These are phyloP conservation scores for Wickerhamomyces sp. DNA, from an alignment of 1,139 yeast genomes.

Conservation along the genomic window DNA sequence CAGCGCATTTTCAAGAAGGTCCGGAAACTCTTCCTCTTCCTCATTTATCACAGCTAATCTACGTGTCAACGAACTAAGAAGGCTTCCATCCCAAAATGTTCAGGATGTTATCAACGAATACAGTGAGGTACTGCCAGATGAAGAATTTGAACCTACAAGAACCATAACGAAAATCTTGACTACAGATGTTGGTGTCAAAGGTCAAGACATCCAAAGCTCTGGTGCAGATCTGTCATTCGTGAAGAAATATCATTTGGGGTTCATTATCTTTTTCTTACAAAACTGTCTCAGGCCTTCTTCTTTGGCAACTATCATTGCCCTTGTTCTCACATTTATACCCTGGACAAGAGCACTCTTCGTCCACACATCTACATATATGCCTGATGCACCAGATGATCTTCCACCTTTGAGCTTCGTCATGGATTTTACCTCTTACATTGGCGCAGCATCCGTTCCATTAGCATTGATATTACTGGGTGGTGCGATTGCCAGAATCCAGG, in stretches of 20 bases:
- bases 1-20: not conserved
- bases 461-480: slow-evolving; percentile 80
- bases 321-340: slow-evolving; percentile 74
- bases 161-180: slow-evolving; percentile 14
- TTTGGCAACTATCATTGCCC: slow-evolving; percentile 53
- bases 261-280: slow-evolving; percentile 27
- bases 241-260: slow-evolving; percentile 27
- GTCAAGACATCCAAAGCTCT: slow-evolving; percentile 24
- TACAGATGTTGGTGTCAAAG: slow-evolving; percentile 16
- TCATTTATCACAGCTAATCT: slow-evolving; percentile 1
- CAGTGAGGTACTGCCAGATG: slow-evolving; percentile 33
- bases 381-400: slow-evolving; percentile 71
- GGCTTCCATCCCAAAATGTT: slow-evolving; percentile 46
- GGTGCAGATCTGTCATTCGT: slow-evolving; percentile 24
- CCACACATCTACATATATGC: slow-evolving; percentile 33
- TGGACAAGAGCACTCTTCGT: slow-evolving; percentile 81
- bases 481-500: slow-evolving; percentile 66
- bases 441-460: slow-evolving; percentile 83
- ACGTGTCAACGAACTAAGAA: slow-evolving; percentile 26
- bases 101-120: slow-evolving; percentile 57
- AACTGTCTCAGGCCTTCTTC: slow-evolving; percentile 72
- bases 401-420: slow-evolving; percentile 84
- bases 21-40: slow-evolving; percentile 1
- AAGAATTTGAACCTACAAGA: not conserved
- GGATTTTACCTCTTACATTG: slow-evolving; percentile 74